Base-by-base conservation (phyloP, 2,329 filamentous ascomycete species). In the Aspergillus niger region DNA sequence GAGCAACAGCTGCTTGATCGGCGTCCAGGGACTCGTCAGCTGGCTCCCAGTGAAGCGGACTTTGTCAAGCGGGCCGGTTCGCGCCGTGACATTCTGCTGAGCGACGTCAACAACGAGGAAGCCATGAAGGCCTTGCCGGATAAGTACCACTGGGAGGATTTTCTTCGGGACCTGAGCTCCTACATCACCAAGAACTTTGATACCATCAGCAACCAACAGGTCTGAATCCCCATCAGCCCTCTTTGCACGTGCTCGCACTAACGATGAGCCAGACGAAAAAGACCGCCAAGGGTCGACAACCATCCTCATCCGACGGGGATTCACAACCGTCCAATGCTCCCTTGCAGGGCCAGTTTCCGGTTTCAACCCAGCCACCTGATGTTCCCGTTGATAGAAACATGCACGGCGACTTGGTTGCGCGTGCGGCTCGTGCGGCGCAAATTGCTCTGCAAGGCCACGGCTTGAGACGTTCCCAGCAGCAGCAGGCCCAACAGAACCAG, bases 91-190 rank as follows among this genome's bases (percentile, higher is more conserved):
- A 85, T 85, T 61, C 78, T 89, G 3, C 77, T 86, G 38, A 79
- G 77, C 39, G 83, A 86, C 43, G 76, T 82, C n/a, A 79, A 81
- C 58, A 80, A 83, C 61, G 75, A 78, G 44, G 82, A 82, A 30
- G 78, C 78, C 4, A 72, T 82, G 55, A 76, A 76, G 53, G 76
- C 79, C 22, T 70, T 89, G 38, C 83, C 83, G 0, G 81, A 85
- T 64, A 86, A 83, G 67, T 88, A 88, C 66, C 80, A 82, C 30
- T 89, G 87, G 87, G 83, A 84, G 54, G 84, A 87, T 60, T 89
- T 89, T 60, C 75, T 88, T 15, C 80, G 81, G 22, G 84, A 86
- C 62, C 80, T 89, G 15, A 83, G 82, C 50, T 77, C 77, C 11
- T 86, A 86, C 70, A 80, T 89, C 51, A 81, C 79, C 55, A 85